Evolutionary conservation across 352 stramenopile species (phyloP).

Genomic region (Pythium myriotylum): DNA sequence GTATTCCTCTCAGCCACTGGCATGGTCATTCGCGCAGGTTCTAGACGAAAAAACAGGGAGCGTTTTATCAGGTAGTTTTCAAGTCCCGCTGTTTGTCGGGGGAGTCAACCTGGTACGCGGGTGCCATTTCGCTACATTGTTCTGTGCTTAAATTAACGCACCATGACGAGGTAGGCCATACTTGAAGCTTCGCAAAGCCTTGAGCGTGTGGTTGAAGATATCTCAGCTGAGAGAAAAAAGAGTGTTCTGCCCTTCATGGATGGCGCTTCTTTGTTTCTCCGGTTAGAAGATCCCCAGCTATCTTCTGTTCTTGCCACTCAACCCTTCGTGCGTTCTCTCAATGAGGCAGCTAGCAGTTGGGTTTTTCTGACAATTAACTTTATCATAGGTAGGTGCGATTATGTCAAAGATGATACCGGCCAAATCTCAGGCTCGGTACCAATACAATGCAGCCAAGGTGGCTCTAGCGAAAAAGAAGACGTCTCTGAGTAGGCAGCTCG

Average conservation of each 20-base stretch:
- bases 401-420: slow-evolving; percentile 52
- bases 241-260: slow-evolving; percentile 35
- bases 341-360: too few species aligned
- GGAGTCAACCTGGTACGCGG: slow-evolving; percentile 59
- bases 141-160: neutral
- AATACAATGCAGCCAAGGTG: slow-evolving; percentile 51
- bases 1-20: slow-evolving; percentile 50
- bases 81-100: slow-evolving; percentile 67
- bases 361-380: neutral
- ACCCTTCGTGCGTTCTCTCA: slow-evolving; percentile 42
- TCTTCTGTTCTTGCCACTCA: slow-evolving; percentile 29
- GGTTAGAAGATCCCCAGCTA: slow-evolving; percentile 65
- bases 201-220: slow-evolving; percentile 37
- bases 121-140: neutral
- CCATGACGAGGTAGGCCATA: slow-evolving; percentile 28
- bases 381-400: slow-evolving; percentile 27
- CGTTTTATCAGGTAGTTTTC: slow-evolving; percentile 42
- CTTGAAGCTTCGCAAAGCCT: slow-evolving; percentile 34
- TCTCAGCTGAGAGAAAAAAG: slow-evolving; percentile 55
- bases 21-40: slow-evolving; percentile 68
- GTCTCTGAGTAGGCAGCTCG: slow-evolving; percentile 56
- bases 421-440: slow-evolving; percentile 44
- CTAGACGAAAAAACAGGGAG: slow-evolving; percentile 35
- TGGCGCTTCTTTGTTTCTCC: slow-evolving; percentile 58
- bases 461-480: slow-evolving; percentile 61